Evolutionary conservation across 257 asterid species (phyloP).

Genomic region (Plantago elongata): DNA sequence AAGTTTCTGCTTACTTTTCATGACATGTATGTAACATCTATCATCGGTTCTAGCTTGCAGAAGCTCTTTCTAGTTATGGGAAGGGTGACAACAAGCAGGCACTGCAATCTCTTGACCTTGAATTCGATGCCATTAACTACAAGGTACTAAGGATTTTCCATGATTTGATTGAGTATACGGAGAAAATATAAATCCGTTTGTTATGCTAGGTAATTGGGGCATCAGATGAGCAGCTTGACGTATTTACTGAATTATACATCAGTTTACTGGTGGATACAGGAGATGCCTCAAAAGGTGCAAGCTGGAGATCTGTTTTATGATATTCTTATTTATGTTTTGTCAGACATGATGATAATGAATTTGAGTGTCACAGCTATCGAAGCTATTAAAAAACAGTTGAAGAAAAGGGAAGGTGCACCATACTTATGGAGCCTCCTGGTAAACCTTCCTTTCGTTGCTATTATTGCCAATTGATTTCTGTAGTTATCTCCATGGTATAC

Average conservation of each 20-base stretch:
- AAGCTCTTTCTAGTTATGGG: conserved; percentile 57
- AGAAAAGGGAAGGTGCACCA: conserved; percentile 66
- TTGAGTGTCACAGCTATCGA: conserved; percentile 44
- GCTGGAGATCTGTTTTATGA: not conserved
- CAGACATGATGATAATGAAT: conserved; percentile 7
- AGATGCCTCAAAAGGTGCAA: conserved; percentile 47
- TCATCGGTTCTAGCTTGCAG: conserved; percentile 69
- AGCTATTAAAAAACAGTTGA: conserved; percentile 64
- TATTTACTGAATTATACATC: conserved; percentile 67
- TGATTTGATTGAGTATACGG: not conserved
- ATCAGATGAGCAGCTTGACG: conserved; percentile 92
- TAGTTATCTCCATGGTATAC: not conserved
- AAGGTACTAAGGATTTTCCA: conserved; percentile 43
- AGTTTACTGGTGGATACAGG: conserved; percentile 53
- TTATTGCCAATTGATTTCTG: not conserved
- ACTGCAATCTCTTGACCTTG: conserved; percentile 50
- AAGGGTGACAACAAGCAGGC: conserved; percentile 63
- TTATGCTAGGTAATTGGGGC: conserved; percentile 79
- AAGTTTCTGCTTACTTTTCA: too few species aligned
- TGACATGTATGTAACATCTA: conserved; percentile 10
- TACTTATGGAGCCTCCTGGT: conserved; percentile 90
- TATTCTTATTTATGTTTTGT: not conserved
- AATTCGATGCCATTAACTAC: conserved; percentile 52
- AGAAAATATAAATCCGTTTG: conserved; percentile 7
- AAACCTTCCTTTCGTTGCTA: not conserved